phyloP scores from a whole-genome alignment of 2,329 filamentous ascomycete genomes.

The Penicillium freii region DNA sequence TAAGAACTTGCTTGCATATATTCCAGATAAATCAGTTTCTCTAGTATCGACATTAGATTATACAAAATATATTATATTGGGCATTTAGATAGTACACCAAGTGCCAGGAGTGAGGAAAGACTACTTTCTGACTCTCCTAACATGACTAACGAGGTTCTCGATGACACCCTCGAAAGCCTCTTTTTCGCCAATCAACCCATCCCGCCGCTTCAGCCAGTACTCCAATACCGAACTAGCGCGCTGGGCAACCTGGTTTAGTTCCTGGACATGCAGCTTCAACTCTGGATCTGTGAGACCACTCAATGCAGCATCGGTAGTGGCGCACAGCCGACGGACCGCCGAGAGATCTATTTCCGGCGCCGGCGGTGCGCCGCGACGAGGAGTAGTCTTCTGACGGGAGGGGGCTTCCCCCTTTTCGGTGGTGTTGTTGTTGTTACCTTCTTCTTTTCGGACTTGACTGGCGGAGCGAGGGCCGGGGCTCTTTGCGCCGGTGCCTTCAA shows the following conservation, averaged over 20 bases:
- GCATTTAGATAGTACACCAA: conserved; percentile 9
- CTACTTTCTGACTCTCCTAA: conserved; percentile 77
- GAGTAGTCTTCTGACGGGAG: conserved; percentile 28
- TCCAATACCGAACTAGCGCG: conserved; percentile 74
- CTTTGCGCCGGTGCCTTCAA: conserved; percentile 54
- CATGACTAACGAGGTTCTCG: conserved; percentile 92
- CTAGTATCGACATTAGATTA: conserved; percentile 22
- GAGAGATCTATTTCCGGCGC: conserved; percentile 77
- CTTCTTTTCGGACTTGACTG: conserved; percentile 33
- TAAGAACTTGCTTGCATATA: not conserved
- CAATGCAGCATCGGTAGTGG: conserved; percentile 80
- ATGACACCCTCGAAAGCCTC: conserved; percentile 96
- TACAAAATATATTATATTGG: conserved; percentile 26
- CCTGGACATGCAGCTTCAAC: conserved; percentile 67
- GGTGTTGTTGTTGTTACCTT: conserved; percentile 24
- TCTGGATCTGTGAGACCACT: conserved; percentile 75
- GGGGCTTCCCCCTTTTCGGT: conserved; percentile 29
- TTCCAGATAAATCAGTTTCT: conserved; percentile 1
- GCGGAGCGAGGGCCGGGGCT: conserved; percentile 54
- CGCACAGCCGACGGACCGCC: conserved; percentile 72
- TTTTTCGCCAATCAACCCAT: conserved; percentile 84
- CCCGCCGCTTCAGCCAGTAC: conserved; percentile 83
- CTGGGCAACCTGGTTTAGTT: conserved; percentile 67
- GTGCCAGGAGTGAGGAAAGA: conserved; percentile 5
- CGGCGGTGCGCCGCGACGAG: conserved; percentile 54